Base-by-base conservation (phyloP, 805 yeast genomes). In the Candida stauntonica region DNA sequence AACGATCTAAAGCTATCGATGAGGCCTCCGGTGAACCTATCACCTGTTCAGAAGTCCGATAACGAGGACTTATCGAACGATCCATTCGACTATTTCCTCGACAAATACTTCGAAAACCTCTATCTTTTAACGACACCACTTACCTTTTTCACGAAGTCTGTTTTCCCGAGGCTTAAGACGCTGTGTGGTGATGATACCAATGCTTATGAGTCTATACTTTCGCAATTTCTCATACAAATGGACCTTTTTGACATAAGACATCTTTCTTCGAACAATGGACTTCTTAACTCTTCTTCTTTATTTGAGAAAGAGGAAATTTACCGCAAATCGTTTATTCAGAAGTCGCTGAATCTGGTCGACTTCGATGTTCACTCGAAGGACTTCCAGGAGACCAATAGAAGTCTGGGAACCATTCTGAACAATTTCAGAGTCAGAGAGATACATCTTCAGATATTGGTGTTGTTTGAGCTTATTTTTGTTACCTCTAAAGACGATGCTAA, bases 351-450 rank as follows among this genome's bases (percentile, higher is more conserved):
- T 16, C 32, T 64, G 17, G 38, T 53, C 7, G 54, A 51, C 20
- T 53, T 55, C 26, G 53, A 50, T 17, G 42, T 57, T 9, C 44
- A 49, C 14, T 50, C 53, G 11, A 17, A 44, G 16, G 38, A 55
- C 39, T 50, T 50, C 18, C 40, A 42, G n/a, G 53, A 51, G 18
- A 51, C 53, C 4, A 56, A 60, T 31, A 60, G 59, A 18, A 46
- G 52, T 7, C 29, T 61, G 1, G 50, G 49, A 1, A 63, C 58
- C 13, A 42, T 71, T 1, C 50, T 64, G 3, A 53, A 61, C 27
- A 65, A 68, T 27, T 58, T 77, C 41, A 77, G 76, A 45, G 61
- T 72, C 3, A 58, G 81, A 26, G 83, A 77, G 45, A 72, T 79
- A 1, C 80, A 76, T 44, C 51, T 78, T 23, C 83, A 78, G 49